Evolutionary conservation across 805 yeast genomes (phyloP), one percentile per base, ranked within the genome.

Genomic region (Schizosaccharomyces japonicus): DNA sequence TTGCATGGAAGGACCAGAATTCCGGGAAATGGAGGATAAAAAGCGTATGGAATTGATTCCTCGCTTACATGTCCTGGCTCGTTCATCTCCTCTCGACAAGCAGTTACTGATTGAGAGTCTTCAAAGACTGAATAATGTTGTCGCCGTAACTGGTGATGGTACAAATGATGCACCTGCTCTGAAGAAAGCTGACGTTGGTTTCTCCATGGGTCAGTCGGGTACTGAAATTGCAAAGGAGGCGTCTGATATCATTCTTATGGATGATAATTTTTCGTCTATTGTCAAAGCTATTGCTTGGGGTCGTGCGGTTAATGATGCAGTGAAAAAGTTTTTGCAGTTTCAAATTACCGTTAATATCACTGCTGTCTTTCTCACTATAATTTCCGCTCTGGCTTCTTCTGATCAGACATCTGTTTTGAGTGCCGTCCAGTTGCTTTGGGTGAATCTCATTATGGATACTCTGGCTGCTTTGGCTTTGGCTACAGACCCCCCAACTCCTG

Each of bases 161-260:
- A 87, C 96, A 6, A 90, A 90, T 61, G 99, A 90, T 69, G 98
- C 96, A 0, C 95, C 95, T 13, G 96, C 98, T 2, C 70, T 90
- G 58, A 83, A 87, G 58, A 68, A 85, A 50, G 99, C 98, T 0
- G 96, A 90, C 64, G 94, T 90, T 50, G 99, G 99, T 1, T 87
- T 90, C 59, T 81, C 96, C 2, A 90, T 90, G 99, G 99, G 99
- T 54, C 82, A 85, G 51, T 72, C 94, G 6, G 99, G 99, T 53
- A 90, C 98, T 1, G 99, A 90, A 63, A 96, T 90, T 52, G 98
- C 99, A 7, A 75, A 95, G 61, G 99, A 90, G 60, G 98, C 98
- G 5, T 81, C 87, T 7, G 94, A 82, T 63, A 82, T 82, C 55
- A 81, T 82, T 54, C 69, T 82, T 52, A 82, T 82, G 90, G 85